Base-by-base conservation (phyloP, 345 rosid genomes). In the Camelina sativa region DNA sequence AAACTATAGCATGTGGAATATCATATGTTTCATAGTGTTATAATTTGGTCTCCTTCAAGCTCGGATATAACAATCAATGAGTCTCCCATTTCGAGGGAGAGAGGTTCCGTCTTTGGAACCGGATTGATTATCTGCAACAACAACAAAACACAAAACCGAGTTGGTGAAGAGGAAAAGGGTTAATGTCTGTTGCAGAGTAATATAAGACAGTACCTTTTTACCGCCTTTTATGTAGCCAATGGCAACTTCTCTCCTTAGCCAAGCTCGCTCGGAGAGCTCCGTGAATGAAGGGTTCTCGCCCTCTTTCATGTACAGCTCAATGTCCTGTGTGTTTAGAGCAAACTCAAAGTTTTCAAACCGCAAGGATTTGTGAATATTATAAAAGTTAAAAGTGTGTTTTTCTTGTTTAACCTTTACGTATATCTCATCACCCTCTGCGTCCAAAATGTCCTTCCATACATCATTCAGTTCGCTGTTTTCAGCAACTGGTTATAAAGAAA, bases 341-440 rank as follows among this genome's bases (percentile, higher is more conserved):
- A 62, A 34, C 32, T 22, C 13, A 20, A 63, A 22, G 51, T 17
- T 25, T 44, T 71, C 48, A 77, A 58, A n/a, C 54, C 25, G 13
- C 11, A 69, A 22, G 28, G 72, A 47, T 47, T 13, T 13, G 32
- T 17, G 35, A 12, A 40, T 67, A 11, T 47, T 53, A 28, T 37
- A 13, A 48, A 46, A 41, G 65, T 30, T 44, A 48, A 38, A 50
- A 71, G 44, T 30, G 65, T 51, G 25, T 60, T 41, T 47, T 19
- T 23, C 5, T 56, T 56, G 1, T 28, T 11, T 73, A 77, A 90
- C 99, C 97, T 91, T 95, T 37, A 92, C 85, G 63, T 95, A 91
- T 70, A 95, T 95, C 81, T 95, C 97, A 82, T 95, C 99, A 12
- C 99, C 99, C 46, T 95, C 97, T 53, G 97, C 92, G 63, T 91